A percentile compares a stretch with the other conserved stretches of the same genome.
Evolutionary conservation across 2,329 filamentous ascomycete species (phyloP).

Genomic region (Pezicula rhizophila): DNA sequence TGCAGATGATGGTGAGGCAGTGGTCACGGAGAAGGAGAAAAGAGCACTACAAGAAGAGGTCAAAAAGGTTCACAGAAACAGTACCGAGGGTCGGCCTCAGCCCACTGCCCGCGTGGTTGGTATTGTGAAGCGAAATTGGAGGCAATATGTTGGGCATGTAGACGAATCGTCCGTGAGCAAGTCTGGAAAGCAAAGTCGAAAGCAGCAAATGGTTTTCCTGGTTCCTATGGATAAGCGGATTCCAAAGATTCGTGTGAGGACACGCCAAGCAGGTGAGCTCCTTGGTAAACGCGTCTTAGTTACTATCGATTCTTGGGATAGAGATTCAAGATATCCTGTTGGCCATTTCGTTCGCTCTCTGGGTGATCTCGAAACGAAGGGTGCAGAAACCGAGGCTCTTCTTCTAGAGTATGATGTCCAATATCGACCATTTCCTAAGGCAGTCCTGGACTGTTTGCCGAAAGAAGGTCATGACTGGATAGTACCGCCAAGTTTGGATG

Average conservation of each 20-base stretch:
- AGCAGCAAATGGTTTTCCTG: constrained; percentile 88
- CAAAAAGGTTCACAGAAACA: constrained; percentile 73
- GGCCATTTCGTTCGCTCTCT: constrained; percentile 92
- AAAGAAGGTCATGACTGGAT: constrained; percentile 89
- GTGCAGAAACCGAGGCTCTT: constrained; percentile 93
- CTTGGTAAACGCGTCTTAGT: constrained; percentile 88
- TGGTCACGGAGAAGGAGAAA: constrained; percentile 85
- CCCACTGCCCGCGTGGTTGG: constrained; percentile 91
- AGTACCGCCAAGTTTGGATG: constrained; percentile 71
- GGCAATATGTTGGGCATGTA: constrained; percentile 94
- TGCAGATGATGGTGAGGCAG: constrained; percentile 63
- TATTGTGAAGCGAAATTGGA: constrained; percentile 91
- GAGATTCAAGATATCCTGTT: constrained; percentile 84
- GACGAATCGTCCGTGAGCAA: constrained; percentile 79
- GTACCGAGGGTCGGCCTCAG: constrained; percentile 70
- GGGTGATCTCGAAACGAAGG: constrained; percentile 91
- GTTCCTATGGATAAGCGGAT: constrained; percentile 98
- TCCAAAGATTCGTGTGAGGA: constrained; percentile 90
- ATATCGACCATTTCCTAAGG: constrained; percentile 93
- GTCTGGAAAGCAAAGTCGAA: constrained; percentile 67
- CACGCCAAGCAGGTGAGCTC: constrained; percentile 81
- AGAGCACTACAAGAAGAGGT: constrained; percentile 87
- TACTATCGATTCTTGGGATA: constrained; percentile 91
- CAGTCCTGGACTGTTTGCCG: constrained; percentile 88
- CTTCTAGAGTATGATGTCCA: constrained; percentile 95